Evolutionary conservation across 305 asterid species (phyloP), one percentile per base, ranked within the genome.

Genomic region (Lippia alba): DNA sequence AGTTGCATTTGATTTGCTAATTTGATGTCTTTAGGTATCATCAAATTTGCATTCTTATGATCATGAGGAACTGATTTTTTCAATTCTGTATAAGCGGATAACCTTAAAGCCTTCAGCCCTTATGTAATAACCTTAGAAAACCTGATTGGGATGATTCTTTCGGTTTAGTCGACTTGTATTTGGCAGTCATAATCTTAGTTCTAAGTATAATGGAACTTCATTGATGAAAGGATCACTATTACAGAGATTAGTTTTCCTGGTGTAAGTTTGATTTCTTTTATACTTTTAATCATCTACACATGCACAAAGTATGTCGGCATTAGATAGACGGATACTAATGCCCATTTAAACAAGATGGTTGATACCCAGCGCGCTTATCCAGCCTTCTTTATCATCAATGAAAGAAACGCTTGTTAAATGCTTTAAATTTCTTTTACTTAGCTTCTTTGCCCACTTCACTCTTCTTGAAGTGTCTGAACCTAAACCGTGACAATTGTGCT

Each of bases 321-420:
- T 45, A 10, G 51, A 24, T 24, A 24, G 30, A 24, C 30, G 3
- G 30, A 24, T 24, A 24, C 2, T 24, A 24, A 24, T 24, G 51
- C 9, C 5, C 51, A 45, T 45, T 45, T 11, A 48, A 49, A 0
- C 49, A 15, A 65, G 66, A 46, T 64, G 1, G 12, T 58, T 55
- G 56, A 63, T 54, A 48, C 77, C 19, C 14, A 73, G 65, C 34
- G 8, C 55, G 16, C 18, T 76, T 20, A 70, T 17, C 82, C 98
- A 93, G 1, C 97, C 98, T 24, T 86, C 90, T 16, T 76, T 33
- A 69, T 93, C 97, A 36, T 36, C 41, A 56, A 93, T 74, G 44
- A 73, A 93, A 2, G 94, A 84, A 36, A 79, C 46, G 75, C 81
- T 76, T 6, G 80, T 79, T 7, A 89, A 67, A 14, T 67, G 12